Evolutionary conservation across 2,329 filamentous ascomycete genomes (phyloP).

Genomic region (Curvularia spicifera): DNA sequence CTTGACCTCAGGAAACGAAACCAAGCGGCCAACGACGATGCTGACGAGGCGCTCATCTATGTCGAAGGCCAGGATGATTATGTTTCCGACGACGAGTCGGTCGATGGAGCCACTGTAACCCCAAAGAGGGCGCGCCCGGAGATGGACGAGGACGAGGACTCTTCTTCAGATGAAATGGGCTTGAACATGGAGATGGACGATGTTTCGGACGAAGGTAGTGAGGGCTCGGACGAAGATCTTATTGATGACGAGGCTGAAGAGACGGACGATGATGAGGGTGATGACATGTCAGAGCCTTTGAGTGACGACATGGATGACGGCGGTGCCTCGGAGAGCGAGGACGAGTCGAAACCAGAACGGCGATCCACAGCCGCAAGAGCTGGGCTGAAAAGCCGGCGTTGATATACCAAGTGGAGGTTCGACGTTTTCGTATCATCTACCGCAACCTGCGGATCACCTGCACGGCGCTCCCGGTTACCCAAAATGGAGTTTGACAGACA

Average conservation of each 20-base stretch:
- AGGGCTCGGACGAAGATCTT: slow-evolving; percentile 50
- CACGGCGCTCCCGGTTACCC: slow-evolving; percentile 10
- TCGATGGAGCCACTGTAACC: slow-evolving; percentile 23
- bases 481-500: slow-evolving; percentile 13
- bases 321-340: slow-evolving; percentile 54
- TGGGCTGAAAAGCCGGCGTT: slow-evolving; percentile 40
- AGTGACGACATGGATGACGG: slow-evolving; percentile 55
- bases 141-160: slow-evolving; percentile 41
- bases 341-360: slow-evolving; percentile 44
- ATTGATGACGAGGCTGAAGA: slow-evolving; percentile 62
- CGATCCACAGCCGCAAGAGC: slow-evolving; percentile 45
- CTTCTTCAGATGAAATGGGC: slow-evolving; percentile 64
- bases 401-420: slow-evolving; percentile 10
- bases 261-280: slow-evolving; percentile 54
- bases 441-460: slow-evolving; percentile 9
- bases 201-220: slow-evolving; percentile 55
- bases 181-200: slow-evolving; percentile 56
- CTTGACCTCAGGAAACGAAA: slow-evolving; percentile 78
- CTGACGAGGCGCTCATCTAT: slow-evolving; percentile 79
- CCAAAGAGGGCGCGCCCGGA: slow-evolving; percentile 37
- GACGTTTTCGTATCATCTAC: slow-evolving; percentile 15
- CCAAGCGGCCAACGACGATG: slow-evolving; percentile 63
- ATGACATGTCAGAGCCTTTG: slow-evolving; percentile 56
- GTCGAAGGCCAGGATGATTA: slow-evolving; percentile 80
- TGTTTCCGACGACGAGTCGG: slow-evolving; percentile 59